phyloP scores from a whole-genome alignment of 306 rosid genomes.

The Lupinus albus region DNA sequence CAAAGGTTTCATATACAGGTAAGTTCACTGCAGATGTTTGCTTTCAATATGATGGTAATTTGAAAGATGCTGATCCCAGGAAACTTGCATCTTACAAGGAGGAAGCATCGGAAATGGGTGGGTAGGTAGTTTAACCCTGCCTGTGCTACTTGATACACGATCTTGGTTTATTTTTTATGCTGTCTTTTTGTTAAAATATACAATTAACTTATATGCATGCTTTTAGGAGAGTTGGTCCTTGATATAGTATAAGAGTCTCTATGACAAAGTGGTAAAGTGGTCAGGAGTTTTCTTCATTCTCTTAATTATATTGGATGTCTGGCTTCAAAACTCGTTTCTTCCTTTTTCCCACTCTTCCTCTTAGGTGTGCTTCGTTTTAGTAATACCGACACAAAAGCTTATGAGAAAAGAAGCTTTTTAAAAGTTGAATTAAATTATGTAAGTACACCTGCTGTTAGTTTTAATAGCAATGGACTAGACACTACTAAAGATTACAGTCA shows the following conservation, averaged over 20 bases:
- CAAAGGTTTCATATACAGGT: slow-evolving; percentile 72
- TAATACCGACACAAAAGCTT: neutral
- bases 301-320: neutral
- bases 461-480: neutral
- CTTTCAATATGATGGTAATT: slow-evolving; percentile 61
- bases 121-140: slow-evolving; percentile 64
- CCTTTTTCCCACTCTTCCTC: neutral
- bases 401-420: slow-evolving; percentile 13
- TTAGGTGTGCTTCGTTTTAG: neutral
- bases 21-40: slow-evolving; percentile 59
- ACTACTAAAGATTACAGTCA: too few species aligned
- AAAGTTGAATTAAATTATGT: slow-evolving; percentile 9
- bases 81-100: slow-evolving; percentile 74
- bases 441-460: slow-evolving; percentile 9
- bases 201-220: neutral
- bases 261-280: slow-evolving; percentile 4
- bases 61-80: slow-evolving; percentile 63
- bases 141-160: slow-evolving; percentile 22
- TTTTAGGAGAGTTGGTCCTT: slow-evolving; percentile 2
- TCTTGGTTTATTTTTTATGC: slow-evolving; percentile 7
- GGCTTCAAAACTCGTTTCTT: neutral
- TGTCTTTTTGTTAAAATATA: slow-evolving; percentile 11
- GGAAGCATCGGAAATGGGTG: slow-evolving; percentile 97
- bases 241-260: neutral
- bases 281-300: slow-evolving; percentile 11